Base-by-base conservation (phyloP, 495 filamentous ascomycete genomes). In the Entonaema liquescens region DNA sequence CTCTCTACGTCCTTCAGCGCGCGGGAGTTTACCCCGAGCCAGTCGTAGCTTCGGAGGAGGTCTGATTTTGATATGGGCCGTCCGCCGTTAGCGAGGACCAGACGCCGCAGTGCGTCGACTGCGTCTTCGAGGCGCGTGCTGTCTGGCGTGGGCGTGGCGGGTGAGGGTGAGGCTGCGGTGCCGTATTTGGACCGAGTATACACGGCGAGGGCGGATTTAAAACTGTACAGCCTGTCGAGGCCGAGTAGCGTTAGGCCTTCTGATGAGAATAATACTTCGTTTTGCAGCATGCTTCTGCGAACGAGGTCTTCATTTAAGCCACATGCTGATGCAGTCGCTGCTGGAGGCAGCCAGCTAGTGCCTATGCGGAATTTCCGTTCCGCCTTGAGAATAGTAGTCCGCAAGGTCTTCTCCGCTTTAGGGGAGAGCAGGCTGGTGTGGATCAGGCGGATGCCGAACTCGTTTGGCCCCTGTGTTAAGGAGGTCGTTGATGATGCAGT, bases 161-260 rank as follows among this genome's bases (percentile, higher is more conserved):
- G 68, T 66, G 64, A 68, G 76, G 8, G 74, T 67, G 38, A 71
- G 77, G 49, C 11, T 6, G 29, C 5, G 8, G 59, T 21, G 57
- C 57, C 49, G 29, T 44, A 25, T 49, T 61, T 53, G 12, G 70
- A 73, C 28, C 72, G 79, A 8, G 85, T 82, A 59, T 90, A 86
- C 17, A 86, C 82, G 60, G 87, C 86, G 2, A 92, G 82, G 4
- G 87, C 83, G 33, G 85, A 83, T 72, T 92, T 91, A 81, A 93
- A 89, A 47, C 87, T 91, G 78, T 92, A 92, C 71, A 92, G 81
- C 62, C 89, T 86, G 76, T 93, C 90, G 47, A 93, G 85, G 15
- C 86, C 88, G 0, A 93, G 78, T 31, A 93, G 77, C 0, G 87
- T 91, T 31, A 93, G 79, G 36, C 88, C 89, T 52, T 90, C 89